Conservation (phyloP, 495 filamentous ascomycete genomes). For the Aspergillus conjunctus region DNA sequence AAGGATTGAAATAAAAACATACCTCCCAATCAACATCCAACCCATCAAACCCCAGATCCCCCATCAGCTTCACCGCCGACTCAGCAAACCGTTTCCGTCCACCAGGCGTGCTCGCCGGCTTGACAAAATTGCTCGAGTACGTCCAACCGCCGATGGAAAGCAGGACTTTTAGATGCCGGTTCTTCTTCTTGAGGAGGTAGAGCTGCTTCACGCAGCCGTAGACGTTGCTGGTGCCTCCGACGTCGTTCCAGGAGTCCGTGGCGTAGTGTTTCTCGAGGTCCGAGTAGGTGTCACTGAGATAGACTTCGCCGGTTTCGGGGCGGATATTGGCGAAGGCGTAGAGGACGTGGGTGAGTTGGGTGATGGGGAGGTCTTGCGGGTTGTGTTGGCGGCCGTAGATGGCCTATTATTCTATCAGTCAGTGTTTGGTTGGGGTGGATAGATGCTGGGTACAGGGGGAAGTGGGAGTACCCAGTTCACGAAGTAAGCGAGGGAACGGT, state of each 20-base stretch:
- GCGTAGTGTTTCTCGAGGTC: conserved; percentile 77
- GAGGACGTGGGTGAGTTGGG: conserved; percentile 82
- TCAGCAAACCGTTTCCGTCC: conserved; percentile 66
- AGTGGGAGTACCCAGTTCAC: conserved; percentile 67
- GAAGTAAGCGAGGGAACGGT: conserved; percentile 78
- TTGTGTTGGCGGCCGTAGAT: conserved; percentile 58
- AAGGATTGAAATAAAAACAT: no score
- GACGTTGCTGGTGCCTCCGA: conserved; percentile 60
- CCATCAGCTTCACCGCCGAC: conserved; percentile 65
- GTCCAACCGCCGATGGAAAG: conserved; percentile 70
- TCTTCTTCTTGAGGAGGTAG: conserved; percentile 74
- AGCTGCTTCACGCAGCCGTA: conserved; percentile 91
- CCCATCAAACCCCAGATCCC: conserved; percentile 64
- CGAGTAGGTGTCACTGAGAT: conserved; percentile 78
- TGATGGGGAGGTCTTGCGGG: conserved; percentile 72
- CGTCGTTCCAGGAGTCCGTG: conserved; percentile 71
- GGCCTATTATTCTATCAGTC: conserved; percentile 8
- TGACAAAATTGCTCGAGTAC: conserved; percentile 72
- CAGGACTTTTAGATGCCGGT: conserved; percentile 79
- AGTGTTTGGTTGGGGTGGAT: no score
- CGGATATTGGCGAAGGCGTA: conserved; percentile 79
- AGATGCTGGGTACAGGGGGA: no score
- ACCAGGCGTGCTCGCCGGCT: conserved; percentile 60
- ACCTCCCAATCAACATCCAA: conserved; percentile 67
- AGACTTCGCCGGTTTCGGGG: conserved; percentile 63